phyloP scores from a whole-genome alignment of 2,329 filamentous ascomycete genomes.

The Cladosporium colombiae region DNA sequence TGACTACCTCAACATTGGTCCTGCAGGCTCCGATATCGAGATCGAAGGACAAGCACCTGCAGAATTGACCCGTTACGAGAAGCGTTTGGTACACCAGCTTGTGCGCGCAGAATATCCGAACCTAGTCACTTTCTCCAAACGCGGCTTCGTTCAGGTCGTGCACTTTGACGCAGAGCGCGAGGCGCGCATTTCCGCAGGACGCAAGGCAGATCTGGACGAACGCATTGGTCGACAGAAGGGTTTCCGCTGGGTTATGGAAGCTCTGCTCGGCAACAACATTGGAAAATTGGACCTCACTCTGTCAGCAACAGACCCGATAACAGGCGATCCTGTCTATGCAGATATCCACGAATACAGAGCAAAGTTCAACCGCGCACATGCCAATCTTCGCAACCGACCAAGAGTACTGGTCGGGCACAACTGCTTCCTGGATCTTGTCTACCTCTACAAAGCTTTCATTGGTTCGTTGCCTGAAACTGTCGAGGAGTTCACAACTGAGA shows the following conservation, averaged over 20 bases:
- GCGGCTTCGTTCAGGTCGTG: conserved; percentile 47
- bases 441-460: conserved; percentile 64
- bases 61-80: conserved; percentile 60
- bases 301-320: conserved; percentile 38
- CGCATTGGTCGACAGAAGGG: conserved; percentile 48
- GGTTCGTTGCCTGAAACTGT: conserved; percentile 57
- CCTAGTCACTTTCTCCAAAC: conserved; percentile 45
- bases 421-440: conserved; percentile 63
- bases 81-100: conserved; percentile 65
- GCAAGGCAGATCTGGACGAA: conserved; percentile 43
- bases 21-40: conserved; percentile 25
- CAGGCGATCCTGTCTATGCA: conserved; percentile 39
- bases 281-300: conserved; percentile 40
- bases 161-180: conserved; percentile 47
- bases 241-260: conserved; percentile 54
- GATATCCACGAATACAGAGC: conserved; percentile 40
- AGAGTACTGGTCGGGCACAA: conserved; percentile 65
- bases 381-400: conserved; percentile 47
- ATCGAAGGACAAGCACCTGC: conserved; percentile 23
- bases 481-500: conserved; percentile 52
- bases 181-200: conserved; percentile 41
- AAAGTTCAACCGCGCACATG: conserved; percentile 43
- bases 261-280: conserved; percentile 43
- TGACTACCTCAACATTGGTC: conserved; percentile 39
- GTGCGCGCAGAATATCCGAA: conserved; percentile 62